Evolutionary conservation across 768 basidiomycete genomes (phyloP), one percentile per base, ranked within the genome.

Genomic region (Hydnomerulius pinastri): DNA sequence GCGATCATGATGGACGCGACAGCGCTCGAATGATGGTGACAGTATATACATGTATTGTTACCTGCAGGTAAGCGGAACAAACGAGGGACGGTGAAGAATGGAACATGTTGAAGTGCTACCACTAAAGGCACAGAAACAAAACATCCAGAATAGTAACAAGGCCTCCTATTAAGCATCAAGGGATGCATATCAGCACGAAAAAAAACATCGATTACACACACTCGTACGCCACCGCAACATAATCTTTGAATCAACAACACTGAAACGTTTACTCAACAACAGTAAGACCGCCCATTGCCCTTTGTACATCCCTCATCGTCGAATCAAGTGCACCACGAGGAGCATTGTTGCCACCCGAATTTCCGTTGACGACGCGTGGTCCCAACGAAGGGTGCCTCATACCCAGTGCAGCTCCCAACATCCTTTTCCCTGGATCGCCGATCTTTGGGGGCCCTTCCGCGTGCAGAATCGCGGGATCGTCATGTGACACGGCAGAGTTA

Each of bases 381-480:
- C 78, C 80, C 51, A 91, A 72, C 32, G 78, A 77, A 25, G 91
- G 91, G 69, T 91, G 90, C 70, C 90, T 79, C 53, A 92, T 79
- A 38, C 91, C 92, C 49, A 93, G 74, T 27, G 90, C 90, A 46
- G 86, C 86, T 35, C 90, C 92, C 20, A 93, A 77, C 90, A 93
- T 93, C 62, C 91, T 77, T 73, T 90, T 90, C 33, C 88, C 91
- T 27, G 91, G 88, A 68, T 93, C 89, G 29, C 91, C 91, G 59
- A 93, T 91, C 62, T 86, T 80, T 18, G 90, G 90, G n/a, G 83
- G 85, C n/a, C 68, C 63, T 36, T 67, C 64, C 3, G 71, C 68
- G 17, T 71, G 67, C 43, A 89, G 64, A 51, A 89, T 86, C 1
- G 87, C 86, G 17, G 87, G 86, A 66, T 90, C 87, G 15, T 79